Evolutionary conservation across 116 monocot species (phyloP).

Genomic region (Posidonia oceanica): DNA sequence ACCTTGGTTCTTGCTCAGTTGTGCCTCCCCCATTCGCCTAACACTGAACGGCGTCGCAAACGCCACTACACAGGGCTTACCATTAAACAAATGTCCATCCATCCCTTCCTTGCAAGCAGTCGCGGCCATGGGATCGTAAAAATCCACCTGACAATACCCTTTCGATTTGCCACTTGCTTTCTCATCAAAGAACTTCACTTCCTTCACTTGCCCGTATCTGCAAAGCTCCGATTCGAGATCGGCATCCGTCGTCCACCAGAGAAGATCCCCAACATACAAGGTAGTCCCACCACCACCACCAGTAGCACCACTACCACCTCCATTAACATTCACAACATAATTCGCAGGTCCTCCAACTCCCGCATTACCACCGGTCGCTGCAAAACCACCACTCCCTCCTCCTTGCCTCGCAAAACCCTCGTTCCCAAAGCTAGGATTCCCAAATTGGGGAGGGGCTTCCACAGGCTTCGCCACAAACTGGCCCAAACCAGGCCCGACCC

Average conservation of each 20-base stretch:
- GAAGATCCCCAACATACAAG: conserved; percentile 67
- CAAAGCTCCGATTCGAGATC: conserved; percentile 42
- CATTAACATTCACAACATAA: conserved; percentile 3
- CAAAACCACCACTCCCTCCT: conserved; percentile 14
- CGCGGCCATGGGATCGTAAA: conserved; percentile 44
- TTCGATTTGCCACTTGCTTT: conserved; percentile 73
- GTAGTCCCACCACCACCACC: conserved; percentile 28
- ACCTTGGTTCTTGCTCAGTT: conserved; percentile 33
- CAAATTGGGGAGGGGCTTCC: conserved; percentile 13
- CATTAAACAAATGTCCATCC: conserved; percentile 65
- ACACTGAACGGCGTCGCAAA: conserved; percentile 52
- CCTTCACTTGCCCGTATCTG: conserved; percentile 55
- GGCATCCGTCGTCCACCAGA: conserved; percentile 88
- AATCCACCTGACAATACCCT: conserved; percentile 74
- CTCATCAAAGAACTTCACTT: conserved; percentile 70
- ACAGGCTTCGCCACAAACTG: conserved; percentile 9
- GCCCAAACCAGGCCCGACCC: conserved; percentile 6
- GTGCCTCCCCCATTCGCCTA: conserved; percentile 33
- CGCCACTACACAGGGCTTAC: conserved; percentile 54
- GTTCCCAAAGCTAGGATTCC: conserved; percentile 14
- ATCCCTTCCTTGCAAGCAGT: conserved; percentile 63
- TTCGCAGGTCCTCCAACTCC: conserved; percentile 7
- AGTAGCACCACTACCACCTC: background rate
- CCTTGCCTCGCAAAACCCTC: conserved; percentile 16
- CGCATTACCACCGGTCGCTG: background rate